Evolutionary conservation across 352 stramenopile genomes (phyloP).

Genomic region (Vaucheria bursata): DNA sequence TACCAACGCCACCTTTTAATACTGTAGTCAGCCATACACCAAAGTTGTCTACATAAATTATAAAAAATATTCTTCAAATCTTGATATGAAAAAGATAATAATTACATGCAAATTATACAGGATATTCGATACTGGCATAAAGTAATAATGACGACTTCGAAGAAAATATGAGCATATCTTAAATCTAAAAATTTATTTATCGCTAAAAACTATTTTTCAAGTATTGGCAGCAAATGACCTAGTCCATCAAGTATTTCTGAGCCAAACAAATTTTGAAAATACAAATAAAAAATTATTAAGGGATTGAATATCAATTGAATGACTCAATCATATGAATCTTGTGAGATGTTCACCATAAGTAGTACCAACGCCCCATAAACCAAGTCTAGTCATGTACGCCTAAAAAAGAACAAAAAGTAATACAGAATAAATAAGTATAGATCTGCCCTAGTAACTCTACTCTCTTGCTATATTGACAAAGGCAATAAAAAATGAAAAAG

Average conservation of each 20-base stretch:
- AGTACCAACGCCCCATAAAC: constrained; percentile 56
- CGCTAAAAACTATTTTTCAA: neutral
- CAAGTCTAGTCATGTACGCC: constrained; percentile 61
- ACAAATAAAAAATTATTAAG: neutral
- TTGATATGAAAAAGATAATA: neutral
- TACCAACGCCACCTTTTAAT: constrained; percentile 53
- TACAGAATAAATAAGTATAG: neutral
- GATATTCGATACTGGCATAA: neutral
- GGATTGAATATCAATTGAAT: neutral
- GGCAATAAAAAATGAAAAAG: neutral
- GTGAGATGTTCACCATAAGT: neutral
- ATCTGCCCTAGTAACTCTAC: neutral
- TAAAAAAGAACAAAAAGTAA: neutral
- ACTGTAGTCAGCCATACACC: constrained; percentile 49
- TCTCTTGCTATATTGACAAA: neutral
- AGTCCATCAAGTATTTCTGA: neutral
- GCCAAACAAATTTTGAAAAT: neutral
- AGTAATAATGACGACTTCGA: neutral
- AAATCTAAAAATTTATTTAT: neutral
- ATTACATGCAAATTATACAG: neutral
- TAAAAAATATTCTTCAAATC: neutral
- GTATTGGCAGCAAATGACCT: neutral
- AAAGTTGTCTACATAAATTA: constrained; percentile 48
- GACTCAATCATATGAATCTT: neutral
- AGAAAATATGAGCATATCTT: neutral